Percentiles rank a stretch among this genome's conserved stretches.
phyloP scores from a whole-genome alignment of 257 asterid genomes.

The Mitragyna speciosa region DNA sequence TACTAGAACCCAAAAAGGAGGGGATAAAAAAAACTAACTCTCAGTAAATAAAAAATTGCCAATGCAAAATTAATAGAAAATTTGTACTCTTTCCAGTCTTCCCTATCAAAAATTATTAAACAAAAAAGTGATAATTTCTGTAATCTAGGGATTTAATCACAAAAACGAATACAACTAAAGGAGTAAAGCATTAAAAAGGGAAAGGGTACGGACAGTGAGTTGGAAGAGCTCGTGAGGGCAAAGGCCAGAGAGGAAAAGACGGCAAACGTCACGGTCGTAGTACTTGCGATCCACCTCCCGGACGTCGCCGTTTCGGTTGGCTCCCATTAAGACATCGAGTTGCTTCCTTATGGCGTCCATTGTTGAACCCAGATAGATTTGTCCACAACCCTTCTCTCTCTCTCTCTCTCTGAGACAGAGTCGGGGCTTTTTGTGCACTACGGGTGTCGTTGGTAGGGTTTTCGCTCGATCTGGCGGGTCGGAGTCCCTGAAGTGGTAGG shows the following conservation, averaged over 20 bases:
- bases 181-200: neutral
- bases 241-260: slow-evolving; percentile 85
- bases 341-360: slow-evolving; percentile 96
- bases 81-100: too few species aligned
- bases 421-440: neutral
- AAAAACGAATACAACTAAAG: neutral
- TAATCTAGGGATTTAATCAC: slow-evolving; percentile 1
- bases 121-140: neutral
- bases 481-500: too few species aligned
- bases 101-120: neutral
- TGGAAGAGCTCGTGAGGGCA: slow-evolving; percentile 96
- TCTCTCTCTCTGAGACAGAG: neutral
- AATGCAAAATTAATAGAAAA: neutral
- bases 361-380: neutral
- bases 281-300: slow-evolving; percentile 80
- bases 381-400: too few species aligned
- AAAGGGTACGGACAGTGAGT: slow-evolving; percentile 57
- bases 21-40: neutral
- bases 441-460: too few species aligned
- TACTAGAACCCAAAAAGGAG: neutral
- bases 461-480: too few species aligned
- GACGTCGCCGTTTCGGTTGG: slow-evolving; percentile 86
- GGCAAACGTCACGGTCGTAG: slow-evolving; percentile 91
- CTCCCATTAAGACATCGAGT: slow-evolving; percentile 88
- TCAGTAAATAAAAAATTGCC: too few species aligned